A percentile compares a stretch with the other conserved stretches of the same genome.
These are phyloP conservation scores for Creolimax fragrantissima DNA, from an alignment of 78 protist genomes.

Conservation along the genomic window DNA sequence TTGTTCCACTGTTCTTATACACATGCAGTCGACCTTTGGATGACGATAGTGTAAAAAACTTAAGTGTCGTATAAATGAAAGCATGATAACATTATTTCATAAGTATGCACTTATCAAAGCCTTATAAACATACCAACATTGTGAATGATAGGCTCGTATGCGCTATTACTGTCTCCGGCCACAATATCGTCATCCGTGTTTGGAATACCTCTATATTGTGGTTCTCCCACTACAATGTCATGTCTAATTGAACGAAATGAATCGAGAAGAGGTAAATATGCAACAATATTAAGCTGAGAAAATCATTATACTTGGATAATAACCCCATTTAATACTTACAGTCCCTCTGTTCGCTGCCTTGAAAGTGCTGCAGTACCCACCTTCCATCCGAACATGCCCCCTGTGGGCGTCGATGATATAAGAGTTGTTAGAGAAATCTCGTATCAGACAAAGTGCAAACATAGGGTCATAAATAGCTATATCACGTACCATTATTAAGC, in stretches of 20 bases:
- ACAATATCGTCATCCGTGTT: neutral
- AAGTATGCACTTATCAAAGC: too few species aligned
- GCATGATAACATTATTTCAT: too few species aligned
- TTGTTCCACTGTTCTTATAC: neutral
- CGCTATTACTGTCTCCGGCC: neutral
- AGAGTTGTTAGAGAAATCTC: too few species aligned
- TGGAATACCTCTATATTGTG: neutral
- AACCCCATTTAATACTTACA: neutral
- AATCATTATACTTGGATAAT: neutral
- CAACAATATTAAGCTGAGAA: neutral
- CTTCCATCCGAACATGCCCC: neutral
- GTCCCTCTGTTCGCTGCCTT: neutral
- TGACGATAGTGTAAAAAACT: too few species aligned
- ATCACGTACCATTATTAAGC: neutral
- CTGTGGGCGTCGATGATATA: too few species aligned
- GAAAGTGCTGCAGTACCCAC: neutral
- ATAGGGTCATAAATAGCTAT: too few species aligned
- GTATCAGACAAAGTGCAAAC: neutral
- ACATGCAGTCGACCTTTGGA: neutral
- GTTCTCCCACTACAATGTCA: neutral
- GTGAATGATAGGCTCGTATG: neutral
- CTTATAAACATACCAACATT: too few species aligned
- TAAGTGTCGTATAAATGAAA: too few species aligned
- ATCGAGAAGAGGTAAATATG: neutral
- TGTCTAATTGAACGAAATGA: neutral